phyloP scores from a whole-genome alignment of 129 eudicot species.

The Pulicaria dysenterica region DNA sequence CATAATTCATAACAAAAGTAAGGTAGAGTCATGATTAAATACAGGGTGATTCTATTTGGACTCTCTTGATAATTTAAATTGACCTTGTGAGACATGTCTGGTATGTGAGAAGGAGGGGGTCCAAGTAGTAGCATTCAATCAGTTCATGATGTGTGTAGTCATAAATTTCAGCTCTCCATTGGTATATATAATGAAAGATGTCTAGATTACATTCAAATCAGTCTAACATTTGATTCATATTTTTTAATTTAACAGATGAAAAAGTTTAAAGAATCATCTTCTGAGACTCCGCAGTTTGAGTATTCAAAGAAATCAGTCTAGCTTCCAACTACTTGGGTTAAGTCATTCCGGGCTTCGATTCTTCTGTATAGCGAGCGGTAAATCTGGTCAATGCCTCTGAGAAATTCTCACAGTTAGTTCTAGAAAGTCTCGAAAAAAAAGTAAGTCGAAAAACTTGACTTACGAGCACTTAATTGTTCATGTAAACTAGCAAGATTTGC shows the following conservation, averaged over 20 bases:
- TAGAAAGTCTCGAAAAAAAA: not conserved
- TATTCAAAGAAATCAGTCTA: conserved; percentile 18
- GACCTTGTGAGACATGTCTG: too few relatives aligned
- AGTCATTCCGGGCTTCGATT: conserved; percentile 11
- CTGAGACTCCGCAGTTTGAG: not conserved
- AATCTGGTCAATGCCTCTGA: not conserved
- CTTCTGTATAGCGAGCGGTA: not conserved
- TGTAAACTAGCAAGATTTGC: not conserved
- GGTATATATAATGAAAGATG: too few relatives aligned
- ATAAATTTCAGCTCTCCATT: too few relatives aligned
- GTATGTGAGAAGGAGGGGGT: too few relatives aligned
- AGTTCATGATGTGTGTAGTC: too few relatives aligned
- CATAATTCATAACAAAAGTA: too few relatives aligned
- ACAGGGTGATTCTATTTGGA: too few relatives aligned
- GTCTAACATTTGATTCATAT: not conserved
- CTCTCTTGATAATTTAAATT: too few relatives aligned
- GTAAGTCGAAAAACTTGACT: not conserved
- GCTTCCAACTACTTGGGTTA: not conserved
- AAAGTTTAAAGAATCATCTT: conserved; percentile 20
- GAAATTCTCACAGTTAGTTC: not conserved
- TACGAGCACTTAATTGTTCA: not conserved
- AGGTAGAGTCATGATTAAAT: too few relatives aligned
- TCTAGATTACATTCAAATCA: not conserved
- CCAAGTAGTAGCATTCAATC: too few relatives aligned
- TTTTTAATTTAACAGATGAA: conserved; percentile 22